Evolutionary conservation across 768 basidiomycete genomes (phyloP).

Genomic region (Mycena polygramma): DNA sequence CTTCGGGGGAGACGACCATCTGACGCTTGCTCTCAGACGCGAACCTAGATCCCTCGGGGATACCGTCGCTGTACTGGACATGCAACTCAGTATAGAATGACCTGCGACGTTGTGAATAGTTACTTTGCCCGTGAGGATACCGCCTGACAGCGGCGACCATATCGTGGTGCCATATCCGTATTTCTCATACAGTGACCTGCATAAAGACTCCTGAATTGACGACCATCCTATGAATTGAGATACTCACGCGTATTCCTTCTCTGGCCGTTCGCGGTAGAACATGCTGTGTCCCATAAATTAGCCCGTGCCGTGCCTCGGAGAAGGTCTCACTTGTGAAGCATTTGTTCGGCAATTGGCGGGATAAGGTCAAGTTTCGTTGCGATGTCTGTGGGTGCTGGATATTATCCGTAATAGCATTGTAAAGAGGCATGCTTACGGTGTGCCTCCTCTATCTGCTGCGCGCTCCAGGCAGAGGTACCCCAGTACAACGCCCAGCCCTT

Average conservation of each 20-base stretch:
- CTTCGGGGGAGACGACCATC: slow-evolving; percentile 56
- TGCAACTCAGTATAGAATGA: slow-evolving; percentile 24
- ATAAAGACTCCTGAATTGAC: not conserved
- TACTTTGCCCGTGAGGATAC: slow-evolving; percentile 85
- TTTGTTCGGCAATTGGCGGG: slow-evolving; percentile 83
- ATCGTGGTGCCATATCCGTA: slow-evolving; percentile 79
- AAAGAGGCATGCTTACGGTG: slow-evolving; percentile 66
- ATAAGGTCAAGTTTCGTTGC: slow-evolving; percentile 76
- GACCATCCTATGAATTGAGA: not conserved
- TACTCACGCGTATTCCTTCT: slow-evolving; percentile 78
- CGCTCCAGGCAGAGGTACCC: slow-evolving; percentile 86
- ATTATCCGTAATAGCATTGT: too few species aligned
- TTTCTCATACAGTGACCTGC: slow-evolving; percentile 74
- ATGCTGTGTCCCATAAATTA: slow-evolving; percentile 58
- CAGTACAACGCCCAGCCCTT: slow-evolving; percentile 81
- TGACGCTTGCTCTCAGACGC: slow-evolving; percentile 66
- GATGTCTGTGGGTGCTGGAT: slow-evolving; percentile 63
- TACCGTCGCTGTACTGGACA: slow-evolving; percentile 21
- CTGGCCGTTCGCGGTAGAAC: slow-evolving; percentile 83
- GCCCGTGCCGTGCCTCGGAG: not conserved
- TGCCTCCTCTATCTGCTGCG: slow-evolving; percentile 77
- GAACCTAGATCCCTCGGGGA: slow-evolving; percentile 74
- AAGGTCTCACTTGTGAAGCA: slow-evolving; percentile 70
- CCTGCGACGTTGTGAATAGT: not conserved
- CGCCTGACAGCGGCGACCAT: slow-evolving; percentile 80